A percentile compares a stretch with the other conserved stretches of the same genome.
Evolutionary conservation across 1,139 yeast species (phyloP).

Genomic region (Blastobotrys niveus): DNA sequence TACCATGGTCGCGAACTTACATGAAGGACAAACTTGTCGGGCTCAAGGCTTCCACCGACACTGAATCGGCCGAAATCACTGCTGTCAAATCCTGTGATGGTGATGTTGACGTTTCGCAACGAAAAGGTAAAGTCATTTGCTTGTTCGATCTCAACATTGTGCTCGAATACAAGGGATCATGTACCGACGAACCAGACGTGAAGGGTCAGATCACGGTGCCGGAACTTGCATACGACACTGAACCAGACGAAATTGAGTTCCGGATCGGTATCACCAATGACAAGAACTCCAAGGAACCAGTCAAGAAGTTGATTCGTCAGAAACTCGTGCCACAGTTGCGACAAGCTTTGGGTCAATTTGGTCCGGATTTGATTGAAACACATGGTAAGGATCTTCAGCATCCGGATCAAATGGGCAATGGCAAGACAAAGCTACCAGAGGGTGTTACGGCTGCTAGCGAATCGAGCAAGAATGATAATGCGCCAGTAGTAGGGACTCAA

Average conservation of each 20-base stretch:
- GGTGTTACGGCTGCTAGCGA: slow-evolving; percentile 22
- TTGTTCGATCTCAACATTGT: slow-evolving; percentile 74
- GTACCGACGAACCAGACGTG: slow-evolving; percentile 36
- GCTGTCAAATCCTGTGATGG: slow-evolving; percentile 75
- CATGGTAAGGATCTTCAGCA: slow-evolving; percentile 89
- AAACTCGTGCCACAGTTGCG: slow-evolving; percentile 67
- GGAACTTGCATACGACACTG: slow-evolving; percentile 93
- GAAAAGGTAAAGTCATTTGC: slow-evolving; percentile 94
- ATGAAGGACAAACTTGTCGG: slow-evolving; percentile 57
- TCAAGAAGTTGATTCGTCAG: slow-evolving; percentile 49
- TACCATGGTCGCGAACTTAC: slow-evolving; percentile 80
- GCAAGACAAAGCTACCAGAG: slow-evolving; percentile 13
- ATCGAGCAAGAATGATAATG: slow-evolving; percentile 22
- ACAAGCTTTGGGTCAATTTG: slow-evolving; percentile 54
- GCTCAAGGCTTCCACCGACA: slow-evolving; percentile 37
- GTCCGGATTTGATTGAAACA: slow-evolving; percentile 63
- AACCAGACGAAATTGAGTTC: slow-evolving; percentile 77
- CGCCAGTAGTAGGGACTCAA: slow-evolving; percentile 40
- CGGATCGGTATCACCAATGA: slow-evolving; percentile 59
- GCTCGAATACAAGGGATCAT: slow-evolving; percentile 52
- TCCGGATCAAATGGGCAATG: slow-evolving; percentile 54
- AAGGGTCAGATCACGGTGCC: slow-evolving; percentile 76
- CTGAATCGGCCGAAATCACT: slow-evolving; percentile 42
- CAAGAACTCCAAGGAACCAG: slow-evolving; percentile 47
- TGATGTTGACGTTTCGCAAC: slow-evolving; percentile 92